Evolutionary conservation across 164 flowering plant species (phyloP), one percentile per base, ranked within the genome.

Genomic region (Euptelea pleiosperma): DNA sequence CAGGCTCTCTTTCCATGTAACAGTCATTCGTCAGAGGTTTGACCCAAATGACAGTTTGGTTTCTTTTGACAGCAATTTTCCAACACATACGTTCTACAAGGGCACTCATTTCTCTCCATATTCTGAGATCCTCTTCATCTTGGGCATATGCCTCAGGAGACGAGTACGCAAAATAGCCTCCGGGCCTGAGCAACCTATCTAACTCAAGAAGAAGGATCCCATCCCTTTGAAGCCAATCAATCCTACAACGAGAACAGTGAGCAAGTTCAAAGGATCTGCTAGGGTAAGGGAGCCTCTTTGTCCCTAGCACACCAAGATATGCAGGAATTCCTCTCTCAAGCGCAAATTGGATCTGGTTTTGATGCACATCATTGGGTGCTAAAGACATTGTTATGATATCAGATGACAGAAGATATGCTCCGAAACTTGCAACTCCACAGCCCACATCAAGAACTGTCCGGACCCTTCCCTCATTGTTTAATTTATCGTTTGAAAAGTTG

Each of bases 141-240:
- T 87, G 92, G 24, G 95, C 95, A 81, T 90, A 90, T 52, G 96
- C 96, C 75, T 90, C 97, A 15, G 97, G 97, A 49, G 97, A 90
- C 1, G 97, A 90, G 72, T 90, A 90, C 4, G 89, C 93, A 79
- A 90, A 90, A 70, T 90, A 87, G 53, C 97, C 97, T 59, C 97
- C 97, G 16, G 97, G 97, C 59, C 92, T 76, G 21, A 90, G 92
- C 63, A 90, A 21, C 79, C 97, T 75, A 69, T 90, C 97, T 29
- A 90, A 73, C 79, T 90, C 97, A 59, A 90, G 93, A 39, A 90
- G 91, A 66, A 90, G 93, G 34, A 87, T 78, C 10, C 93, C 97
- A 75, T 86, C 80, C 75, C 96, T 81, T 62, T 90, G 96, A 54
- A 90, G 86, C 97, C 97, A 87, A 74, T 91, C 96, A 67, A 91